These are phyloP conservation scores for Xerocomellus chrysenteron DNA, from an alignment of 768 basidiomycete genomes.

Conservation along the genomic window DNA sequence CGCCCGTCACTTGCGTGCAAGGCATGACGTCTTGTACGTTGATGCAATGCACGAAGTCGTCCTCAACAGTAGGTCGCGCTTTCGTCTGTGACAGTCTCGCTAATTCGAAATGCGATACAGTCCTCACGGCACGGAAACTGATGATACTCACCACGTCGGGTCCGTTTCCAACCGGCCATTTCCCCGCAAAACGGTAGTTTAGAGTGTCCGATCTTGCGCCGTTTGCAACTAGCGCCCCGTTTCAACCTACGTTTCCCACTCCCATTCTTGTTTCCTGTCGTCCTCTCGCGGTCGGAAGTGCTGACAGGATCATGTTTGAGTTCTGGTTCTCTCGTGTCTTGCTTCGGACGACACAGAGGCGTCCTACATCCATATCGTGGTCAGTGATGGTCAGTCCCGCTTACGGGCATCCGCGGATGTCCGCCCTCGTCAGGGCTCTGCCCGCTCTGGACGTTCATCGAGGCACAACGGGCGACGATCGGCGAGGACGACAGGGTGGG, in stretches of 20 bases:
- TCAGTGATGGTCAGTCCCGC: no score
- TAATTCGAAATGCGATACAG: slow-evolving; percentile 34
- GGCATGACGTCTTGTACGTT: slow-evolving; percentile 76
- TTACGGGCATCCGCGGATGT: no score
- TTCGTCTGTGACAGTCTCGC: neutral
- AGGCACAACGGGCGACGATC: no score
- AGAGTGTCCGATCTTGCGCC: slow-evolving; percentile 76
- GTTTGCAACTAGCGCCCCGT: slow-evolving; percentile 85
- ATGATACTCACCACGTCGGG: slow-evolving; percentile 70
- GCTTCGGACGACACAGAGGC: no score
- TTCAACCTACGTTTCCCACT: slow-evolving; percentile 61
- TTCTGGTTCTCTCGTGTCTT: no score
- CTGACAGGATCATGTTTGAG: neutral
- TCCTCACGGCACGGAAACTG: slow-evolving; percentile 83
- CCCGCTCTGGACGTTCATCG: no score
- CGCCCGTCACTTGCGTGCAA: slow-evolving; percentile 71
- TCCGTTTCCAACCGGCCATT: slow-evolving; percentile 72
- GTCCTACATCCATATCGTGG: no score
- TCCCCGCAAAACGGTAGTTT: slow-evolving; percentile 65
- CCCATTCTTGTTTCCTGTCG: no score
- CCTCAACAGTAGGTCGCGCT: slow-evolving; percentile 56
- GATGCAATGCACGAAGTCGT: slow-evolving; percentile 92
- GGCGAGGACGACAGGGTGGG: no score
- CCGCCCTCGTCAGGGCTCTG: no score
- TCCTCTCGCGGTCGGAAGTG: no score